phyloP scores from a whole-genome alignment of 2,329 filamentous ascomycete genomes.

The Fusarium siculi region DNA sequence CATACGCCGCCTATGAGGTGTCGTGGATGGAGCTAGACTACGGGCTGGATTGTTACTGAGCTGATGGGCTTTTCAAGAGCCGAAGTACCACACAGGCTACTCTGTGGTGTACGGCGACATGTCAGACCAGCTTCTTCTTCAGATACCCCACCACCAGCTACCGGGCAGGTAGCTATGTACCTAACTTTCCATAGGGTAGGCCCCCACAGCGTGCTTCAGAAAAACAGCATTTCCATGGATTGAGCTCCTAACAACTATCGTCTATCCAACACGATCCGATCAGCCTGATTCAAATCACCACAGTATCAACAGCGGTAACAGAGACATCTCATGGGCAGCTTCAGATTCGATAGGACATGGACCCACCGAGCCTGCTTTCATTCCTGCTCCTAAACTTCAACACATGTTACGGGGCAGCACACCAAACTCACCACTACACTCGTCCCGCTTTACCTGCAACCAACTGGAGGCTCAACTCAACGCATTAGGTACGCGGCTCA shows the following conservation, averaged over 20 bases:
- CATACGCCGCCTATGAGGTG: background rate
- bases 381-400: conserved; percentile 15
- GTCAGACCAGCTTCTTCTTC: conserved; percentile 4
- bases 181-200: background rate
- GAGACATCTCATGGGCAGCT: background rate
- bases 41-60: conserved; percentile 32
- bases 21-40: background rate
- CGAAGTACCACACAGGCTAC: conserved; percentile 36
- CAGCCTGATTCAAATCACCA: conserved; percentile 24
- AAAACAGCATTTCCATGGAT: conserved; percentile 13
- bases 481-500: conserved; percentile 10
- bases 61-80: conserved; percentile 13
- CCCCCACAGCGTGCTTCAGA: background rate
- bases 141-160: conserved; percentile 31
- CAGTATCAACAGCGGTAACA: conserved; percentile 7
- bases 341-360: background rate
- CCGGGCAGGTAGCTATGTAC: background rate
- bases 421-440: conserved; percentile 4
- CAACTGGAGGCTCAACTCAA: conserved; percentile 25
- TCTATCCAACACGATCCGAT: conserved; percentile 28
- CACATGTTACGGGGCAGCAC: conserved; percentile 33
- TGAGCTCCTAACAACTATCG: background rate
- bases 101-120: conserved; percentile 37
- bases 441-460: conserved; percentile 25
- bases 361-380: conserved; percentile 13